These are phyloP conservation scores for Andrographis paniculata DNA, from an alignment of 305 asterid genomes.

Conservation along the genomic window DNA sequence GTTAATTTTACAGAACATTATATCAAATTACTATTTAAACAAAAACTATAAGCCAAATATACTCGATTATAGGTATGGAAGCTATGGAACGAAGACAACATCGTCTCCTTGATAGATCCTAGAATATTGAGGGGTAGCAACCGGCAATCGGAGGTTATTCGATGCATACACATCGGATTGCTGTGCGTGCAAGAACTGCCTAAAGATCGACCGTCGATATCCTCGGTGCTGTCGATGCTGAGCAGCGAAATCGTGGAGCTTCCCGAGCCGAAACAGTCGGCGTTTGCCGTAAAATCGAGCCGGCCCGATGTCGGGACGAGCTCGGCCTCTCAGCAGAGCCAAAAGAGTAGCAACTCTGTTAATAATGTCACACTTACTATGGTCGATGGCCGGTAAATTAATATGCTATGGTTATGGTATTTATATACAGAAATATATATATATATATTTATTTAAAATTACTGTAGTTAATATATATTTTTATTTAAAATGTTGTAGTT, in stretches of 20 bases:
- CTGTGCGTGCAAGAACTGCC: slow-evolving; percentile 24
- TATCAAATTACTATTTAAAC: no score
- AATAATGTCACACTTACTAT: no score
- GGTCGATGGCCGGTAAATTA: background rate
- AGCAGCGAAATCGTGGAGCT: slow-evolving; percentile 24
- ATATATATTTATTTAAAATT: no score
- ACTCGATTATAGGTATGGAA: slow-evolving; percentile 30
- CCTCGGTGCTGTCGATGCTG: slow-evolving; percentile 24
- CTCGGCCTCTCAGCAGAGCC: slow-evolving; percentile 12
- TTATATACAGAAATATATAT: no score
- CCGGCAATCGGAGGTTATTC: slow-evolving; percentile 14
- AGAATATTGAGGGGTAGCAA: background rate
- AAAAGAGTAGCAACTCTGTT: slow-evolving; percentile 4
- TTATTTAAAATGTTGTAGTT: no score
- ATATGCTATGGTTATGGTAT: no score
- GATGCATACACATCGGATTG: slow-evolving; percentile 16
- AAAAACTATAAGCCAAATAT: no score
- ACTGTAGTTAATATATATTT: no score
- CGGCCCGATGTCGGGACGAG: slow-evolving; percentile 15
- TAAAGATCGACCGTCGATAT: slow-evolving; percentile 25
- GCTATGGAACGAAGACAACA: slow-evolving; percentile 24
- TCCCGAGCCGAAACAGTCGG: slow-evolving; percentile 25
- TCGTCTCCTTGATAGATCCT: slow-evolving; percentile 15
- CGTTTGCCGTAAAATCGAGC: slow-evolving; percentile 18
- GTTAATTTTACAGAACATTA: no score